phyloP scores from a whole-genome alignment of 192 early-diverging fungal genomes.

The Phlyctochytrium bullatum region DNA sequence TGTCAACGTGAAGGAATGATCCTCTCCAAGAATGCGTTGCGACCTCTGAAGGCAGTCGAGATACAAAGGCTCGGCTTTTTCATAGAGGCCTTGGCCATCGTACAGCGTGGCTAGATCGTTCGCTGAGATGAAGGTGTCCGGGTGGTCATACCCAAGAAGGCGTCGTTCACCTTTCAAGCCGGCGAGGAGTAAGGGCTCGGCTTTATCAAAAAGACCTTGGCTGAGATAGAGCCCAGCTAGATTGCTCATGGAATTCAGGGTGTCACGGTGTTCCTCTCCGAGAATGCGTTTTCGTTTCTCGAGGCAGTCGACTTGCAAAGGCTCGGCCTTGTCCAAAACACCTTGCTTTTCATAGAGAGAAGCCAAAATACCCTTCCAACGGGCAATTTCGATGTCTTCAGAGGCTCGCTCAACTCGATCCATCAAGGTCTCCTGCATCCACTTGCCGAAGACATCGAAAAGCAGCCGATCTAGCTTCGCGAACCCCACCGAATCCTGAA shows the following conservation, averaged over 20 bases:
- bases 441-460: conserved; percentile 6
- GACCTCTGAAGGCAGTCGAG: background rate
- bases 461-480: conserved; percentile 14
- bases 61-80: conserved; percentile 16
- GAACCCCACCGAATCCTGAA: conserved; percentile 9
- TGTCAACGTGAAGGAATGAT: conserved; percentile 1
- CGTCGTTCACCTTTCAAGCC: conserved; percentile 5
- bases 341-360: conserved; percentile 15
- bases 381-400: background rate
- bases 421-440: background rate
- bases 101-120: conserved; percentile 25
- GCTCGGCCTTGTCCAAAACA: conserved; percentile 13
- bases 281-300: conserved; percentile 22
- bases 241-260: conserved; percentile 9
- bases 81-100: conserved; percentile 19
- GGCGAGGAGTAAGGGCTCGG: conserved; percentile 22
- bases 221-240: conserved; percentile 16
- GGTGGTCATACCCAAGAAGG: conserved; percentile 21
- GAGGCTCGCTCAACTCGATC: background rate
- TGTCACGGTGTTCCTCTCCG: conserved; percentile 18
- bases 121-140: conserved; percentile 11
- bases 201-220: conserved; percentile 7
- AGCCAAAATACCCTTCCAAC: conserved; percentile 3
- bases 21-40: conserved; percentile 13
- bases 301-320: conserved; percentile 6